A percentile compares a stretch with the other conserved stretches of the same genome.
phyloP scores from a whole-genome alignment of 768 basidiomycete genomes.

The Leccinum imitatum region DNA sequence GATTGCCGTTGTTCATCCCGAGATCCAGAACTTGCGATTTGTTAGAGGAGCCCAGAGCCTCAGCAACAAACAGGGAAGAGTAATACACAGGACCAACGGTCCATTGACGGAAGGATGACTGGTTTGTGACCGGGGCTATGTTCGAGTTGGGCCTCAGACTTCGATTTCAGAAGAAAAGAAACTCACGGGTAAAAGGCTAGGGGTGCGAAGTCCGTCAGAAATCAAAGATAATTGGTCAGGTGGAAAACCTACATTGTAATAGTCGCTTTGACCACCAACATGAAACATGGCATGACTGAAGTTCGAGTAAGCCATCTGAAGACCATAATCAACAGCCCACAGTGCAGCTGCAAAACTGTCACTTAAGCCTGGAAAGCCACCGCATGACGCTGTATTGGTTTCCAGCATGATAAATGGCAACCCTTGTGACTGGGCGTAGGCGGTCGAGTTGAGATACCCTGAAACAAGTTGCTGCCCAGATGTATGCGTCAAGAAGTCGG shows the following conservation, averaged over 20 bases:
- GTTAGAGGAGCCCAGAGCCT: conserved; percentile 64
- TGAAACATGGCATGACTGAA: conserved; percentile 46
- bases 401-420: conserved; percentile 57
- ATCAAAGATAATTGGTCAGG: not conserved
- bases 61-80: conserved; percentile 66
- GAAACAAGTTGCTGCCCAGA: conserved; percentile 46
- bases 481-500: conserved; percentile 52
- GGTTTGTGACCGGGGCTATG: conserved; percentile 51
- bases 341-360: conserved; percentile 56
- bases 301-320: conserved; percentile 52
- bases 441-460: conserved; percentile 50
- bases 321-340: conserved; percentile 53
- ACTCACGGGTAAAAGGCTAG: conserved; percentile 41
- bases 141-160: not conserved
- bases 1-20: conserved; percentile 44
- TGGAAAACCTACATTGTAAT: conserved; percentile 56
- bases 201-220: not conserved
- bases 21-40: conserved; percentile 68
- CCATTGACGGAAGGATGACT: conserved; percentile 62
- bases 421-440: conserved; percentile 36
- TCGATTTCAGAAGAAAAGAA: not conserved
- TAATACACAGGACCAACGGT: conserved; percentile 76
- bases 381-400: conserved; percentile 55
- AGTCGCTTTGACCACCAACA: conserved; percentile 62
- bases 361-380: conserved; percentile 50